These are phyloP conservation scores for Solanum tarijense DNA, from an alignment of 257 asterid species.

Conservation along the genomic window DNA sequence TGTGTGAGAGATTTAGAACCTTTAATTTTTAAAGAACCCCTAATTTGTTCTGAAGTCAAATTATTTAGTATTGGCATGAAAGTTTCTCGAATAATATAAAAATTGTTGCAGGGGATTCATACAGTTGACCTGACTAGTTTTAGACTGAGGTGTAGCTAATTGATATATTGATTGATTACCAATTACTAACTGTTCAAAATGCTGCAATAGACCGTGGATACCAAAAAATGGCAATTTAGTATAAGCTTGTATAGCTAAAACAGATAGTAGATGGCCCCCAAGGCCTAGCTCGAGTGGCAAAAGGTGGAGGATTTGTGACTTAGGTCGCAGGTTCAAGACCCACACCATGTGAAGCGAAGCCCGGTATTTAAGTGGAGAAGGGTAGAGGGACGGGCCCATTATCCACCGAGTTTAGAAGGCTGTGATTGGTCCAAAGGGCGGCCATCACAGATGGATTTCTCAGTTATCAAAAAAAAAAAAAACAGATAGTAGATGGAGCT, in stretches of 20 bases:
- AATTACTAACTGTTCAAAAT: background rate
- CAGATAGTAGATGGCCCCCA: background rate
- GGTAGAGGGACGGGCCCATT: too few species aligned
- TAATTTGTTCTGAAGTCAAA: background rate
- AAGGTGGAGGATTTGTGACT: too few species aligned
- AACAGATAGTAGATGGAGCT: background rate
- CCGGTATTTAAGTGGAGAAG: too few species aligned
- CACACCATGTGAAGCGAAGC: too few species aligned
- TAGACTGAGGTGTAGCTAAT: background rate
- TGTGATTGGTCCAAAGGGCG: too few species aligned
- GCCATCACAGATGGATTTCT: too few species aligned
- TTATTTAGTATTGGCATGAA: background rate
- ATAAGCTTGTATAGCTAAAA: background rate
- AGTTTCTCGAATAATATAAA: background rate
- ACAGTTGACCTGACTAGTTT: background rate
- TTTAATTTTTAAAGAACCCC: background rate
- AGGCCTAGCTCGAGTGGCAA: too few species aligned
- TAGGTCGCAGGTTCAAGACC: too few species aligned
- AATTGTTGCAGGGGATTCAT: background rate
- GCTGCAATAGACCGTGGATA: background rate
- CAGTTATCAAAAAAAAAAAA: too few species aligned
- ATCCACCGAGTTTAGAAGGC: too few species aligned
- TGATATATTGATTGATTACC: background rate
- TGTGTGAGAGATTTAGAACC: background rate
- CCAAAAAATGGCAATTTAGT: background rate